Conservation (phyloP, 2,329 filamentous ascomycete species). For the Acarospora socialis region DNA sequence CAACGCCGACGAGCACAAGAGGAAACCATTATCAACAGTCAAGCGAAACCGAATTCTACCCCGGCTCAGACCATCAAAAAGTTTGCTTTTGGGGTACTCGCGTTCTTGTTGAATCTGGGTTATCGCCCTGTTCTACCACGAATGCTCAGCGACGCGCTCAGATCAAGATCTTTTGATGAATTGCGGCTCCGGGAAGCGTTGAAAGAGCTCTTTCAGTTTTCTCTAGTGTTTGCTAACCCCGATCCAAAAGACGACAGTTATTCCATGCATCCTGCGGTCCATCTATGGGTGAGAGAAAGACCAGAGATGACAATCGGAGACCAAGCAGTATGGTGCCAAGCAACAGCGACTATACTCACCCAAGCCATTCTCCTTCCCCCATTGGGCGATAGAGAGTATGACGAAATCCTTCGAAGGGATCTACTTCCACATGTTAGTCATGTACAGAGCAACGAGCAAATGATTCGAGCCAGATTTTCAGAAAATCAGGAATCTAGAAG, state of each 20-base stretch:
- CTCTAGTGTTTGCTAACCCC: constrained; percentile 15
- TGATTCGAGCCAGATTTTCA: neutral
- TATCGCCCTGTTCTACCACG: constrained; percentile 12
- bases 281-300: constrained; percentile 21
- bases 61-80: constrained; percentile 1
- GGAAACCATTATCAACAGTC: constrained; percentile 2
- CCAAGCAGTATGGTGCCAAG: constrained; percentile 15
- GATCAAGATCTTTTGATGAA: constrained; percentile 7
- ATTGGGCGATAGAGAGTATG: constrained; percentile 8
- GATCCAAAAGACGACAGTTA: constrained; percentile 16
- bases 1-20: constrained; percentile 4
- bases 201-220: constrained; percentile 13
- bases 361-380: constrained; percentile 18
- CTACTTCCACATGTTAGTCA: constrained; percentile 19
- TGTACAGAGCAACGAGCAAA: constrained; percentile 12
- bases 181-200: constrained; percentile 15
- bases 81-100: neutral
- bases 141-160: constrained; percentile 10
- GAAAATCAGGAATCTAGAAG: constrained; percentile 4
- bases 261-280: constrained; percentile 22
- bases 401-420: constrained; percentile 13
- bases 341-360: constrained; percentile 15
- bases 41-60: constrained; percentile 1
- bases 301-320: constrained; percentile 16
- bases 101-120: constrained; percentile 2